Percentiles rank a stretch among this genome's conserved stretches.
phyloP scores from a whole-genome alignment of 2,329 filamentous ascomycete genomes.

The Clonostachys byssicola region DNA sequence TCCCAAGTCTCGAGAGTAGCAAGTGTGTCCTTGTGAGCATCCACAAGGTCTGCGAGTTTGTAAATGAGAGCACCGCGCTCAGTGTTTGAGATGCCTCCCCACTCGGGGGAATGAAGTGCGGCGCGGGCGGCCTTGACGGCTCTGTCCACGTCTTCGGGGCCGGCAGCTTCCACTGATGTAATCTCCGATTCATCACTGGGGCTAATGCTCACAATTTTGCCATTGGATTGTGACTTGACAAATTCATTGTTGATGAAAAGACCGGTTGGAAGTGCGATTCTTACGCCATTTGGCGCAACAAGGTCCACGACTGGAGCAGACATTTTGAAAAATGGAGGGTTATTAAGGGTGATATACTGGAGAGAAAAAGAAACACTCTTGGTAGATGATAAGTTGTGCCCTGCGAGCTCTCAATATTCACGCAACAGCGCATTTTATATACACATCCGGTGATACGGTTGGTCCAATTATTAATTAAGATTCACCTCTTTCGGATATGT shows the following conservation, averaged over 20 bases:
- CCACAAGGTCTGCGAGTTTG: slow-evolving; percentile 76
- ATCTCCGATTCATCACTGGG: slow-evolving; percentile 36
- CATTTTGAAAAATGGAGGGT: slow-evolving; percentile 1
- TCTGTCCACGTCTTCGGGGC: slow-evolving; percentile 79
- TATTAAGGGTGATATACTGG: too few relatives aligned
- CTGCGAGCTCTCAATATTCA: too few relatives aligned
- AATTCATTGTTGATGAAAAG: slow-evolving; percentile 84
- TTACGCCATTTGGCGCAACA: slow-evolving; percentile 70
- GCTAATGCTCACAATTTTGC: too few relatives aligned
- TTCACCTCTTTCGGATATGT: too few relatives aligned
- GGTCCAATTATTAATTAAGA: too few relatives aligned
- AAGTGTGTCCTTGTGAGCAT: slow-evolving; percentile 73
- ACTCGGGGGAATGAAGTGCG: slow-evolving; percentile 71
- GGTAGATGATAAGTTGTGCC: too few relatives aligned
- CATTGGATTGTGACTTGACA: slow-evolving; percentile 35
- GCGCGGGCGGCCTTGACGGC: slow-evolving; percentile 83
- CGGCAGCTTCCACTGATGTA: slow-evolving; percentile 76
- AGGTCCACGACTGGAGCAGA: slow-evolving; percentile 38
- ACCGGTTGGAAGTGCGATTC: slow-evolving; percentile 68
- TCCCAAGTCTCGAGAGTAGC: slow-evolving; percentile 83
- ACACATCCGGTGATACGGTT: too few relatives aligned
- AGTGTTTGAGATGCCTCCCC: slow-evolving; percentile 66
- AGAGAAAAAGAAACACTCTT: too few relatives aligned
- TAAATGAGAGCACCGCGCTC: slow-evolving; percentile 65
- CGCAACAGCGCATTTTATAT: too few relatives aligned